These are phyloP conservation scores for Phlyctochytrium bullatum DNA, from an alignment of 192 early-diverging fungal genomes.

Conservation along the genomic window DNA sequence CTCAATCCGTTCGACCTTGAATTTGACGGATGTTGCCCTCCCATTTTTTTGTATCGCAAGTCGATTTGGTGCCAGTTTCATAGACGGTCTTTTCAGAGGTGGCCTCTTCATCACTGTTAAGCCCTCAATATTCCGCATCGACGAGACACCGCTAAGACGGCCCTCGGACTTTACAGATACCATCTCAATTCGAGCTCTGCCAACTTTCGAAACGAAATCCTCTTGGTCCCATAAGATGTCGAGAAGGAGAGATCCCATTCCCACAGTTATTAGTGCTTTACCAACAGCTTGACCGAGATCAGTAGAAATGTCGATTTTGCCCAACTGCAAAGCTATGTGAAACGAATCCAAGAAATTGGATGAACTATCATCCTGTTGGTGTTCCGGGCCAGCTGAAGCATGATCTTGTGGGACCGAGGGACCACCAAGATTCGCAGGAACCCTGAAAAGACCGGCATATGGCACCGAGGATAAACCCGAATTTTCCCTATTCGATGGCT, in stretches of 20 bases:
- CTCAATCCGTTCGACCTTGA: constrained; percentile 49
- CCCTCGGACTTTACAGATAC: constrained; percentile 60
- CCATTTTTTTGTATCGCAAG: background rate
- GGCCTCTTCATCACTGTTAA: constrained; percentile 10
- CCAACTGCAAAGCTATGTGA: constrained; percentile 30
- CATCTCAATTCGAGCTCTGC: constrained; percentile 9
- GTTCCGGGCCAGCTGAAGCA: background rate
- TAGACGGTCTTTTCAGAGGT: background rate
- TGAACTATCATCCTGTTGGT: background rate
- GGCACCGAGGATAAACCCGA: background rate
- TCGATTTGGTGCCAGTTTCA: background rate
- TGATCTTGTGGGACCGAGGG: background rate
- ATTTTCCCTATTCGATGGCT: background rate
- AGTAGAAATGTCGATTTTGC: constrained; percentile 43
- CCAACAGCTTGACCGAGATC: constrained; percentile 36
- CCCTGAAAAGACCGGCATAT: background rate
- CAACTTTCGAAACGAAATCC: background rate
- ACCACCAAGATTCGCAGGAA: background rate
- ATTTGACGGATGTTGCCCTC: constrained; percentile 9
- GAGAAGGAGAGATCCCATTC: background rate
- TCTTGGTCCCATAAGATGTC: background rate
- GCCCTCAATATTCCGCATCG: constrained; percentile 18
- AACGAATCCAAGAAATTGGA: constrained; percentile 34
- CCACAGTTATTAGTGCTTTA: constrained; percentile 11
- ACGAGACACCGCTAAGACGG: constrained; percentile 47